phyloP scores from a whole-genome alignment of 2,329 filamentous ascomycete genomes.

The Septoria petroselini region DNA sequence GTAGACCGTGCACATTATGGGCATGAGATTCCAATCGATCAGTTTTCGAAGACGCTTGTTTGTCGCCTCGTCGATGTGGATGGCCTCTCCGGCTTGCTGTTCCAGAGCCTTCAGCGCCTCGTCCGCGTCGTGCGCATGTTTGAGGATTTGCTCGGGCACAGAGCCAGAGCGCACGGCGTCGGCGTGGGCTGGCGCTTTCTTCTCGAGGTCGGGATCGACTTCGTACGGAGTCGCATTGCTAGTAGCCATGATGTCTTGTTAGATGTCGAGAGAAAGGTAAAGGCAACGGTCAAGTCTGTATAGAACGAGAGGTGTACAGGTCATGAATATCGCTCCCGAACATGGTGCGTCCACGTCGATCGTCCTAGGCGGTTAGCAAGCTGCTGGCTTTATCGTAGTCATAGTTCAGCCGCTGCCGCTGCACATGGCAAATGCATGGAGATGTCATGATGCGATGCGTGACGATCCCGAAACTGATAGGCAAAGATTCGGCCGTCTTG shows the following conservation, averaged over 20 bases:
- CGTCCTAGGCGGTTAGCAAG: not conserved
- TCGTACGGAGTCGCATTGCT: not conserved
- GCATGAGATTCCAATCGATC: conserved; percentile 63
- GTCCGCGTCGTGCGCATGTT: conserved; percentile 58
- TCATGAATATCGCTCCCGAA: no score
- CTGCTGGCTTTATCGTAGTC: not conserved
- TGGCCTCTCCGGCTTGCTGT: conserved; percentile 48
- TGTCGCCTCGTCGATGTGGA: conserved; percentile 55
- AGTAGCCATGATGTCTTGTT: not conserved
- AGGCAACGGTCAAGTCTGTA: not conserved
- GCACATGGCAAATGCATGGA: conserved; percentile 7
- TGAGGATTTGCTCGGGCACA: conserved; percentile 41
- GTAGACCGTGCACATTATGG: conserved; percentile 56
- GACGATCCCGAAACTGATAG: conserved; percentile 1
- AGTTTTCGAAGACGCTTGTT: conserved; percentile 58
- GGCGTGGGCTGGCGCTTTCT: conserved; percentile 27
- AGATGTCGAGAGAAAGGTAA: not conserved
- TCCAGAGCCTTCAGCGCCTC: conserved; percentile 59
- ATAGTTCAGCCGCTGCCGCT: not conserved
- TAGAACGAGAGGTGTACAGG: not conserved
- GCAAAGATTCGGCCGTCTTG: conserved; percentile 12
- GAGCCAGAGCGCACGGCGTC: conserved; percentile 32
- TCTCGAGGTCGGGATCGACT: conserved; percentile 29
- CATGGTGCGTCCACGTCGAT: not conserved
- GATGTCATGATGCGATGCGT: no score